Conservation (phyloP, 2,329 filamentous ascomycete genomes). For the Alternaria postmessia region DNA sequence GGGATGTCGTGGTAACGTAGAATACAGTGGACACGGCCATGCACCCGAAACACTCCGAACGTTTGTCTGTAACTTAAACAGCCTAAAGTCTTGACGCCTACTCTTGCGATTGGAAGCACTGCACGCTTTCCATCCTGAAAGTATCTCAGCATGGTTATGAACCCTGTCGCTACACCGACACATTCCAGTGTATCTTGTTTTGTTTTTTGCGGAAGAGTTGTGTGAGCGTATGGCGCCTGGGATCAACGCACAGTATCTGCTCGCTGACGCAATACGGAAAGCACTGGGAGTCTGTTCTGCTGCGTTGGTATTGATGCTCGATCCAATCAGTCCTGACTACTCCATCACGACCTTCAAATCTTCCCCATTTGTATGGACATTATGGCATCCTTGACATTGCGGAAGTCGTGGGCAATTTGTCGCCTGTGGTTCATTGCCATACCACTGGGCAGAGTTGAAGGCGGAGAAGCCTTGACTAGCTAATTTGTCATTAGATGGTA, state of each 20-base stretch:
- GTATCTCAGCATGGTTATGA: background rate
- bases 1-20: background rate
- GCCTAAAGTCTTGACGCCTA: background rate
- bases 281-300: background rate
- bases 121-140: background rate
- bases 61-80: background rate
- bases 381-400: background rate
- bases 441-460: background rate
- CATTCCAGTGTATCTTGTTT: background rate
- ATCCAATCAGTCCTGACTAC: background rate
- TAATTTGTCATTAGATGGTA: background rate
- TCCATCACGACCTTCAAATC: background rate
- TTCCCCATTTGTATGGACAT: background rate
- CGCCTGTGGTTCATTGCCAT: background rate
- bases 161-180: background rate
- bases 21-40: background rate
- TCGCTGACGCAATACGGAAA: background rate
- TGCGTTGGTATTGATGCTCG: background rate
- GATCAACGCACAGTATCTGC: background rate
- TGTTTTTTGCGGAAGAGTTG: background rate
- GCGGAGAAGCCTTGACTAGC: background rate
- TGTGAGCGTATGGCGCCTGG: background rate
- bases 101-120: background rate
- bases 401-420: background rate
- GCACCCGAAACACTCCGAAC: background rate